Base-by-base conservation (phyloP, 768 basidiomycete species). In the Sporobolomyces phaffii region DNA sequence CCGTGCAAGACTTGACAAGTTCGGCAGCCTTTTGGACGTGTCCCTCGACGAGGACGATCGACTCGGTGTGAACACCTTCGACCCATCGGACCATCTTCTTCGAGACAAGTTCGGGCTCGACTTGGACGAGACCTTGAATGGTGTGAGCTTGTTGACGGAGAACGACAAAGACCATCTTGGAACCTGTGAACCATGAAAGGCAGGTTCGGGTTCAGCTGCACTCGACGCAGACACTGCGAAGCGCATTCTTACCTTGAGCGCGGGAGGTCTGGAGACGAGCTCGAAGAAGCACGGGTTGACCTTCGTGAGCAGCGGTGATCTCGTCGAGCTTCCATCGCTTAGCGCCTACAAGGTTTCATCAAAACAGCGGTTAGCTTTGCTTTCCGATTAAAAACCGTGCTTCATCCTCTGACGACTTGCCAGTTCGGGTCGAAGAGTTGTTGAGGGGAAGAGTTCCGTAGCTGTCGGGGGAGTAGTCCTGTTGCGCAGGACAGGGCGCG, bases 21-120 rank as follows among this genome's bases (percentile, higher is more conserved):
- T 89, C 88, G 1, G 84, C 86, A 38, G 87, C 84, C 77, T 85
- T 87, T 77, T 86, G 84, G 47, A 93, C 88, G 58, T 81, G 75
- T 43, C 91, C 94, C 78, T 92, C 87, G 8, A 94, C 87, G 28
- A 93, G 84, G 8, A 98, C 87, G 74, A 99, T 92, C 64, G 87
- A 89, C 80, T 99, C 96, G 73, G 84, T 84, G 31, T 86, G 81
- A 54, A 98, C 79, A 29, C 84, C 76, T 24, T 86, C 85, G 22
- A 87, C 84, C 88, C 89, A 98, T 79, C 91, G 96, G 43, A 91
- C 84, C 96, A 99, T 99, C 77, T 94, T 92, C 79, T 93, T 97
- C 68, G 90, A 93, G 31, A 98, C 83, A 74, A 84, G 86, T 50
- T 84, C 87, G 15, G 85, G 83, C 14, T 87, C 80, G 28, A 88